Percentiles rank a stretch among this genome's conserved stretches.
Conservation (phyloP, 2,329 filamentous ascomycete genomes). For the Aureobasidium mangrovei region DNA sequence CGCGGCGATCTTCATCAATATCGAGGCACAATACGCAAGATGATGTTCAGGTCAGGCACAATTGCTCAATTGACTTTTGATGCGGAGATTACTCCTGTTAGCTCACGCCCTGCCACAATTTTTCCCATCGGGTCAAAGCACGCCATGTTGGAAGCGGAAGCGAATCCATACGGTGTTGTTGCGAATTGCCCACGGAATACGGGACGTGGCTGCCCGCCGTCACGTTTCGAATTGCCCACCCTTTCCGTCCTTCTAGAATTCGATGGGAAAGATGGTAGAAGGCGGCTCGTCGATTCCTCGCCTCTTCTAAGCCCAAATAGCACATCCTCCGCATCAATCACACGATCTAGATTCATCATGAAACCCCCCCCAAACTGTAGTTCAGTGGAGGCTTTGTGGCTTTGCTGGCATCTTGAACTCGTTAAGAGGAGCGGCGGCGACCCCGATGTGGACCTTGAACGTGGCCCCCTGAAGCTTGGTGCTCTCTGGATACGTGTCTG, state of each 20-base stretch:
- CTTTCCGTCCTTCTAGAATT: conserved; percentile 6
- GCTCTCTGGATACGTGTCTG: conserved; percentile 54
- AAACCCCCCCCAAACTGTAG: not conserved
- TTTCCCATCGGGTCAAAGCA: not conserved
- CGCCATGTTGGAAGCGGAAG: not conserved
- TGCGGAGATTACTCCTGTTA: not conserved
- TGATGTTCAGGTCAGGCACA: not conserved
- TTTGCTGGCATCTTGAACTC: conserved; percentile 46
- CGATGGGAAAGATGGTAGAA: not conserved
- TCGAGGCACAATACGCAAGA: not conserved
- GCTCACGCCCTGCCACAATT: not conserved
- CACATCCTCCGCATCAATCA: not conserved
- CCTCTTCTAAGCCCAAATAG: not conserved
- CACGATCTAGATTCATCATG: not conserved
- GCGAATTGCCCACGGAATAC: conserved; percentile 1
- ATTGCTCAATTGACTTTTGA: not conserved
- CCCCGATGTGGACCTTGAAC: conserved; percentile 70
- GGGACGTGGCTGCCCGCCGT: not conserved
- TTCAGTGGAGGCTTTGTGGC: conserved; percentile 9
- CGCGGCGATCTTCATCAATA: not conserved
- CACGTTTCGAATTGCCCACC: not conserved
- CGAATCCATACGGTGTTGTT: not conserved
- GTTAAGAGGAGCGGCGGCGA: conserved; percentile 54
- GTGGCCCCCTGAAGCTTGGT: conserved; percentile 59
- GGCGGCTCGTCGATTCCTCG: not conserved